Percentiles rank a stretch among this genome's conserved stretches.
These are phyloP conservation scores for Apodospora peruviana DNA, from an alignment of 495 filamentous ascomycete species.

Conservation along the genomic window DNA sequence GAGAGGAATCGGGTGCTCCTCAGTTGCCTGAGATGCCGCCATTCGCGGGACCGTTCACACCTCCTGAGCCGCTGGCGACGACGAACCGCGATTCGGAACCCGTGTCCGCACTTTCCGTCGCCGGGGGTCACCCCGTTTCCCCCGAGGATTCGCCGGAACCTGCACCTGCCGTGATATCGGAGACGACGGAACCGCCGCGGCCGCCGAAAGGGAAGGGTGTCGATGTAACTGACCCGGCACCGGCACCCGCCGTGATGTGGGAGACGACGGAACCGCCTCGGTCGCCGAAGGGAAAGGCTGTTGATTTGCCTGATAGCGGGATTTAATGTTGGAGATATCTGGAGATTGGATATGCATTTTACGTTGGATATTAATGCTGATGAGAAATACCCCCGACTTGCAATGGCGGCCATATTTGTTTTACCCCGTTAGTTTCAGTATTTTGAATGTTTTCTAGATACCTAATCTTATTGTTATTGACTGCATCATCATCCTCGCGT, in stretches of 20 bases:
- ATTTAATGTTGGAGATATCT: too few relatives aligned
- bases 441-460: too few relatives aligned
- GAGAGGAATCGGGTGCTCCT: background rate
- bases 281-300: background rate
- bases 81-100: background rate
- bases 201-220: background rate
- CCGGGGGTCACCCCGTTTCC: too few relatives aligned
- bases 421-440: too few relatives aligned
- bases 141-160: background rate
- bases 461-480: too few relatives aligned
- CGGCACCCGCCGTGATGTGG: background rate
- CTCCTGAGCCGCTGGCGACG: background rate
- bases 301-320: background rate
- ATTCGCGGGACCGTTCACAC: background rate
- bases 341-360: too few relatives aligned
- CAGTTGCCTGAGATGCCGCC: background rate
- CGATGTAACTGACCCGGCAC: background rate
- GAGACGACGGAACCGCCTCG: background rate
- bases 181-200: background rate
- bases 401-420: too few relatives aligned
- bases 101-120: too few relatives aligned
- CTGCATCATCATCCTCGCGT: too few relatives aligned
- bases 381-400: too few relatives aligned
- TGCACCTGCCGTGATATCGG: background rate
- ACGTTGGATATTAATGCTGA: too few relatives aligned